These are phyloP conservation scores for Dothideomycetidae sp. DNA, from an alignment of 2,329 filamentous ascomycete species.

Conservation along the genomic window DNA sequence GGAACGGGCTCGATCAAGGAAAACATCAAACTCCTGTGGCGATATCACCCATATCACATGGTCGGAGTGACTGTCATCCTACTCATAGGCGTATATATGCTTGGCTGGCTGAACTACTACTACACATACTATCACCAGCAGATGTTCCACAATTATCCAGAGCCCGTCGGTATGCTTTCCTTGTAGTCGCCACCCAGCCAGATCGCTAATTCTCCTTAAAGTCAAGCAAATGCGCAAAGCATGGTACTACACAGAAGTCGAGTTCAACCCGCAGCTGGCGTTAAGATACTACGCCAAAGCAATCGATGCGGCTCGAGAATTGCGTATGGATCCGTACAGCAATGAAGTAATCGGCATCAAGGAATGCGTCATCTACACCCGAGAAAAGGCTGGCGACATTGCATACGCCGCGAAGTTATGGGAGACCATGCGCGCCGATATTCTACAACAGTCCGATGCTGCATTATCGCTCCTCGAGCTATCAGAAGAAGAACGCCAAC, in stretches of 20 bases:
- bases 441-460: constrained; percentile 28
- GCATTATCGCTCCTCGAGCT: constrained; percentile 34
- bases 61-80: constrained; percentile 22
- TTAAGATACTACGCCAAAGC: constrained; percentile 74
- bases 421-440: constrained; percentile 60
- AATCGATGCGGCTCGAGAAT: constrained; percentile 54
- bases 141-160: constrained; percentile 46
- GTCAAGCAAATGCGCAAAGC: constrained; percentile 69
- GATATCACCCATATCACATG: constrained; percentile 27
- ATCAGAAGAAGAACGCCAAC: constrained; percentile 33
- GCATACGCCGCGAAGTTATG: constrained; percentile 60
- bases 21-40: constrained; percentile 23
- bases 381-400: constrained; percentile 62
- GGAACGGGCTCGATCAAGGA: constrained; percentile 4
- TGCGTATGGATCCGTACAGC: constrained; percentile 73
- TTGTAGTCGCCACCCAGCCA: not conserved
- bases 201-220: constrained; percentile 26
- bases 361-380: constrained; percentile 63
- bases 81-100: constrained; percentile 24
- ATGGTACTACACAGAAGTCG: constrained; percentile 71
- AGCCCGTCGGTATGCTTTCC: constrained; percentile 26
- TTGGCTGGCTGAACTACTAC: constrained; percentile 33
- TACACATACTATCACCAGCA: constrained; percentile 33
- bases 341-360: constrained; percentile 85
- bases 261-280: constrained; percentile 59